Percentiles rank a stretch among this genome's conserved stretches.
These are phyloP conservation scores for Russula olivacea DNA, from an alignment of 768 basidiomycete species.

Conservation along the genomic window DNA sequence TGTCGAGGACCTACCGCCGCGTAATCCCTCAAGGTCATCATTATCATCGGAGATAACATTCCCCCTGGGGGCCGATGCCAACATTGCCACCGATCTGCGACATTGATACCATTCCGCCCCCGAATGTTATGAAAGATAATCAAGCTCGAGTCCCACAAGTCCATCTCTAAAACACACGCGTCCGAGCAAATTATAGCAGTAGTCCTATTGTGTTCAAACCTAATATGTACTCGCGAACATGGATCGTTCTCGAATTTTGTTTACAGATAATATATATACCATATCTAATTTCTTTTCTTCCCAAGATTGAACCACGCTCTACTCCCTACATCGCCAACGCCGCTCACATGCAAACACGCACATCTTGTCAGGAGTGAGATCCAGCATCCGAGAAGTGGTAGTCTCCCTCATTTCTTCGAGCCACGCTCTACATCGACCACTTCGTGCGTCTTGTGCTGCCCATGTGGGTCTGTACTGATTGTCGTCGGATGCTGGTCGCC, in stretches of 20 bases:
- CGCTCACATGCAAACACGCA: background rate
- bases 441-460: background rate
- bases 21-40: conserved; percentile 67
- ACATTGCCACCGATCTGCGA: conserved; percentile 66
- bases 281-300: too few species aligned
- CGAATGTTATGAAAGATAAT: conserved; percentile 34
- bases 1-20: conserved; percentile 44
- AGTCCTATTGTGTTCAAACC: too few species aligned
- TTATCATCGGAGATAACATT: conserved; percentile 73
- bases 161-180: too few species aligned
- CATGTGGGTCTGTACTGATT: background rate
- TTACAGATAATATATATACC: too few species aligned
- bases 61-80: conserved; percentile 73
- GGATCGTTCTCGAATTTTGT: too few species aligned
- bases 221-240: too few species aligned
- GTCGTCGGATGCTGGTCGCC: background rate
- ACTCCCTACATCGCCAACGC: background rate
- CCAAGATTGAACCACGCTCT: background rate
- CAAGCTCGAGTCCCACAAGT: too few species aligned
- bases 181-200: too few species aligned
- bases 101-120: conserved; percentile 43
- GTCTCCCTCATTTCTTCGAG: background rate
- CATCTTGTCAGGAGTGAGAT: background rate
- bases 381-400: background rate
- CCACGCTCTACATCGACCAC: background rate